Conservation (phyloP, 2,329 filamentous ascomycete species). For the Aspergillus fumigatiaffinis region DNA sequence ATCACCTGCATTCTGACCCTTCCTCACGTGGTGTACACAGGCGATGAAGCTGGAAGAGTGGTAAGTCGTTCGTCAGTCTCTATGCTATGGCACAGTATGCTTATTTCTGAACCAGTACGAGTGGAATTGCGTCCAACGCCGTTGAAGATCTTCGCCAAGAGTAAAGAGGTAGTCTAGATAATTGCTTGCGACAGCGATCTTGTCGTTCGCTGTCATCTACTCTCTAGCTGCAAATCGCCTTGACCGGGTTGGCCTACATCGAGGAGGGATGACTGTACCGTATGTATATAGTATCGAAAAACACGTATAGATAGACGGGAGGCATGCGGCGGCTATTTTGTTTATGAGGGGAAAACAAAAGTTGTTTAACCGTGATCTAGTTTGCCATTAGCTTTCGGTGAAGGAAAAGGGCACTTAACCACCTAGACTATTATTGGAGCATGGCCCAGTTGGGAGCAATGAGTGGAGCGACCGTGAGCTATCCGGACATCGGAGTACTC, state of each 20-base stretch:
- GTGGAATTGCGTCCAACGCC: constrained; percentile 54
- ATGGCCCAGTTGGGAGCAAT: background rate
- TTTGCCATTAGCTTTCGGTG: background rate
- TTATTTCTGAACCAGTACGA: constrained; percentile 44
- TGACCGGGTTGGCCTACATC: background rate
- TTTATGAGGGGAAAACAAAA: background rate
- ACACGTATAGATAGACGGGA: background rate
- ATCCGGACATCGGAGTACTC: constrained; percentile 26
- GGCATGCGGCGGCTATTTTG: background rate
- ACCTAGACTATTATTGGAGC: background rate
- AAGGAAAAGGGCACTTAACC: background rate
- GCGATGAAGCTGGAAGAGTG: constrained; percentile 88
- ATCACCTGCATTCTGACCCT: constrained; percentile 86
- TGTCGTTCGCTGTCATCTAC: background rate
- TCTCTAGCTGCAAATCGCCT: background rate
- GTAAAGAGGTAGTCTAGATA: background rate
- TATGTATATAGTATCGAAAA: background rate
- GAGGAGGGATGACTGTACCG: background rate
- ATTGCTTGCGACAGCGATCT: background rate
- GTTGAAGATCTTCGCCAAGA: constrained; percentile 22
- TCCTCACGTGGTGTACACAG: constrained; percentile 81
- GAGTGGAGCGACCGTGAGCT: constrained; percentile 6
- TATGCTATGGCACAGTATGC: background rate
- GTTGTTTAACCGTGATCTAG: background rate
- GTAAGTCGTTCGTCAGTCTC: constrained; percentile 50